Evolutionary conservation across 371 early-diverging fungal species (phyloP).

Genomic region (Apophysomyces trapeziformis): DNA sequence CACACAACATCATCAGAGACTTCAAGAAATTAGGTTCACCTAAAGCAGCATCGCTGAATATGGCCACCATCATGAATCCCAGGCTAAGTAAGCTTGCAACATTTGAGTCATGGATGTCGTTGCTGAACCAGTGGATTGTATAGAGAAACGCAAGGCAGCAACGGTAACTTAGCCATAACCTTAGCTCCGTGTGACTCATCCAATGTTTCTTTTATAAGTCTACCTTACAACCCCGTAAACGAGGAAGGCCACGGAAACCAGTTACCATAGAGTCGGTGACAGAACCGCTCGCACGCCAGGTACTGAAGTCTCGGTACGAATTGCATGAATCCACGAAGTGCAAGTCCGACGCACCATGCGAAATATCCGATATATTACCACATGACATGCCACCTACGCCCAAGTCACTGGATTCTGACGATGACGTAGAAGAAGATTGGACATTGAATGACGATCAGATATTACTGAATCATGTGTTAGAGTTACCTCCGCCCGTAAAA

Average conservation of each 20-base stretch:
- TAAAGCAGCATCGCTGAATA: conserved; percentile 16
- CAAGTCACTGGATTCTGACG: conserved; percentile 11
- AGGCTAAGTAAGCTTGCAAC: conserved; percentile 15
- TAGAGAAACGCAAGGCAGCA: conserved; percentile 7
- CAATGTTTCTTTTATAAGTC: neutral
- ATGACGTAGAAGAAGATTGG: conserved; percentile 18
- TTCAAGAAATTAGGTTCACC: conserved; percentile 31
- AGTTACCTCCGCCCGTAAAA: conserved; percentile 11
- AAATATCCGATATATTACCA: conserved; percentile 2
- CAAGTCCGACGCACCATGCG: neutral
- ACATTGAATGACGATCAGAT: conserved; percentile 26
- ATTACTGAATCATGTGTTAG: conserved; percentile 25
- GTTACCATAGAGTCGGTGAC: neutral
- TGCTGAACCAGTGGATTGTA: neutral
- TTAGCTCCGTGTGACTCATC: neutral
- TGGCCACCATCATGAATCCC: conserved; percentile 11
- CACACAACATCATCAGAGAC: conserved; percentile 27
- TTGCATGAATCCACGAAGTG: conserved; percentile 4
- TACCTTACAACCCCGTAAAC: conserved; percentile 26
- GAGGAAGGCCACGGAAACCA: conserved; percentile 39
- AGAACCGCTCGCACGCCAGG: neutral
- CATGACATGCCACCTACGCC: conserved; percentile 11
- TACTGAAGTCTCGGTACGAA: conserved; percentile 4
- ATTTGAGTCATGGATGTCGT: neutral
- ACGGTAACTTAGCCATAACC: neutral